Evolutionary conservation across 75 land plant genomes (phyloP).

Genomic region (Pinus tabuliformis): DNA sequence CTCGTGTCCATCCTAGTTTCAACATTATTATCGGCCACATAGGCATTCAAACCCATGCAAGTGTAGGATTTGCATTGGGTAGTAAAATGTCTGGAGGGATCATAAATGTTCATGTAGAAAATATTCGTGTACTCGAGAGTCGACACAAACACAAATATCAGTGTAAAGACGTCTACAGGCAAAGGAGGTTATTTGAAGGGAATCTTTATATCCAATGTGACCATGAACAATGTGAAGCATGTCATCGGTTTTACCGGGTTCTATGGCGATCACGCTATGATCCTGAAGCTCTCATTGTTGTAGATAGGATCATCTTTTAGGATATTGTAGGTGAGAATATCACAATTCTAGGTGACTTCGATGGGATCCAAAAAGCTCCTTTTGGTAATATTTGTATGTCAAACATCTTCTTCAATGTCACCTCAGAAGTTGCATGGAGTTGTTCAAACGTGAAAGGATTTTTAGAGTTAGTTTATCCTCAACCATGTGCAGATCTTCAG

Average conservation of each 20-base stretch:
- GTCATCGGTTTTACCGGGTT: slow-evolving; percentile 29
- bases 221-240: slow-evolving; percentile 22
- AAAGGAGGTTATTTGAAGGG: slow-evolving; percentile 41
- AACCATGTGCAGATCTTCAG: slow-evolving; percentile 40
- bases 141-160: slow-evolving; percentile 25
- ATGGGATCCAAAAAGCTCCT: slow-evolving; percentile 56
- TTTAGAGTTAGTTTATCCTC: slow-evolving; percentile 42
- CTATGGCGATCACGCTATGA: slow-evolving; percentile 65
- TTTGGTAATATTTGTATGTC: slow-evolving; percentile 57
- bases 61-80: slow-evolving; percentile 58
- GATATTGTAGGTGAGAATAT: slow-evolving; percentile 65
- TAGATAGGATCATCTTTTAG: slow-evolving; percentile 48
- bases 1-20: slow-evolving; percentile 67
- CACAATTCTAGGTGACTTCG: slow-evolving; percentile 49
- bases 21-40: slow-evolving; percentile 58
- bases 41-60: slow-evolving; percentile 21
- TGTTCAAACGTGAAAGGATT: slow-evolving; percentile 71
- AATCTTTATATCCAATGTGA: slow-evolving; percentile 22
- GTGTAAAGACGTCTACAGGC: slow-evolving; percentile 33
- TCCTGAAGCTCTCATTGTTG: slow-evolving; percentile 56
- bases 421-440: slow-evolving; percentile 52
- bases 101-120: slow-evolving; percentile 29
- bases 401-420: slow-evolving; percentile 44
- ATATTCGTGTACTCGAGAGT: slow-evolving; percentile 12
- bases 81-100: slow-evolving; percentile 58